These are phyloP conservation scores for Plasmodium yoelii DNA, from an alignment of 169 alveolate genomes.

Conservation along the genomic window DNA sequence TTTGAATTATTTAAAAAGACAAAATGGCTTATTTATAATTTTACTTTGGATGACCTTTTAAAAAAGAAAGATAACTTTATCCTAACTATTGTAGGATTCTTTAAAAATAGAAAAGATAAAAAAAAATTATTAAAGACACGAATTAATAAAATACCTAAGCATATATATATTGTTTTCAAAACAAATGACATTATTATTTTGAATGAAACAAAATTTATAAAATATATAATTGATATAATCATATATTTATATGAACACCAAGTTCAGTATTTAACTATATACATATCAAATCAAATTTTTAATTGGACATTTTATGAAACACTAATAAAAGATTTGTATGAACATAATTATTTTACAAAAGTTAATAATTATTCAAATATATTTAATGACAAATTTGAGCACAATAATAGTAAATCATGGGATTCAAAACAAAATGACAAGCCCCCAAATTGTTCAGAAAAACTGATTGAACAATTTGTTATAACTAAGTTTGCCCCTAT, in stretches of 20 bases:
- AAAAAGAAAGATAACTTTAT: background rate
- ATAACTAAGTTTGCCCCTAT: background rate
- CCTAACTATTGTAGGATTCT: too few species aligned
- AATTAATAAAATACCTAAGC: slow-evolving; percentile 42
- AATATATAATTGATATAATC: slow-evolving; percentile 22
- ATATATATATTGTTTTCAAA: slow-evolving; percentile 48
- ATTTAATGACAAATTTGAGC: background rate
- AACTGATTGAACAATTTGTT: slow-evolving; percentile 6
- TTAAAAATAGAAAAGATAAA: too few species aligned
- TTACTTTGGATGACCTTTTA: background rate
- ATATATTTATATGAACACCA: slow-evolving; percentile 26
- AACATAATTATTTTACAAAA: slow-evolving; percentile 7
- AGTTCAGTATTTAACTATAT: slow-evolving; percentile 31
- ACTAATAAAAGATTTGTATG: background rate
- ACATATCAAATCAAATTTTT: slow-evolving; percentile 26
- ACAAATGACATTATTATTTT: slow-evolving; percentile 36
- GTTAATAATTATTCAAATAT: too few species aligned
- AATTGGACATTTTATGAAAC: slow-evolving; percentile 15
- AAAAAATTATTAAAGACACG: background rate
- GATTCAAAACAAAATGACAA: background rate
- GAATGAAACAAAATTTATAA: slow-evolving; percentile 11
- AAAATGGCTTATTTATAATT: background rate
- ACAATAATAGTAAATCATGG: background rate
- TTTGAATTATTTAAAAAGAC: slow-evolving; percentile 2
- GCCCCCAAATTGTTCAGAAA: background rate